Base-by-base conservation (phyloP, 2,329 filamentous ascomycete genomes). In the Colletotrichum filicis region DNA sequence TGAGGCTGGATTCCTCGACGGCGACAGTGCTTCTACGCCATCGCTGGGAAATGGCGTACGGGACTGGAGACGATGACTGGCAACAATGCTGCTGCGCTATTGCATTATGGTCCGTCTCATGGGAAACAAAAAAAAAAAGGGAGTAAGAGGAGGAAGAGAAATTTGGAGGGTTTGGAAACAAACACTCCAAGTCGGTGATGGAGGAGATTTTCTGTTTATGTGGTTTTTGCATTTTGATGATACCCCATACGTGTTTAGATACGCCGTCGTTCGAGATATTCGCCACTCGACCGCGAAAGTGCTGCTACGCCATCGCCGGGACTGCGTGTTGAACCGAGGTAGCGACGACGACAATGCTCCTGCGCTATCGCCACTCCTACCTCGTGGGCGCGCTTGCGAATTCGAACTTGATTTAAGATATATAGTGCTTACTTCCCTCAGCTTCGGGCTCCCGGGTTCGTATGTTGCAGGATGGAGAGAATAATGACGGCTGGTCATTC, bases 61-160 rank as follows among this genome's bases (percentile, higher is more conserved):
- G 81, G 82, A 84, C 82, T 80, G 79, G 80, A 83, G 81, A 75
- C 80, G 80, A 76, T 53, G 79, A 79, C 81, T 77, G 77, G 78
- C 79, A 85, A 89, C 85, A 89, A 89, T 89, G 87, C 85, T 83
- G 80, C 77, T 85, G 83, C 87, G 87, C 87, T 89, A 89, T 88
- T 83, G 82, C 42, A 35, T 26, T 57, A 73, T 69, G 59, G 72
- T 35, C 63, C 67, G 73, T 57, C 74, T 73, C 66, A 61, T 75
- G 74, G 74, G 69, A 61, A 53, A 42, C 24, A 69, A 55, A 60
- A 16, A n/a, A 57, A 62, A 24, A 62, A 24, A 26, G 12, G 24
- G 68, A 52, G 32, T 8, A 61, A 60, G 24, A 32, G 5, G 19
- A 59, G 16, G 19, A n/a, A n/a, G n/a, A 14, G 24, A 58, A 22